Evolutionary conservation across 2,329 filamentous ascomycete genomes (phyloP), one percentile per base, ranked within the genome.

Genomic region (Botrytis aclada): DNA sequence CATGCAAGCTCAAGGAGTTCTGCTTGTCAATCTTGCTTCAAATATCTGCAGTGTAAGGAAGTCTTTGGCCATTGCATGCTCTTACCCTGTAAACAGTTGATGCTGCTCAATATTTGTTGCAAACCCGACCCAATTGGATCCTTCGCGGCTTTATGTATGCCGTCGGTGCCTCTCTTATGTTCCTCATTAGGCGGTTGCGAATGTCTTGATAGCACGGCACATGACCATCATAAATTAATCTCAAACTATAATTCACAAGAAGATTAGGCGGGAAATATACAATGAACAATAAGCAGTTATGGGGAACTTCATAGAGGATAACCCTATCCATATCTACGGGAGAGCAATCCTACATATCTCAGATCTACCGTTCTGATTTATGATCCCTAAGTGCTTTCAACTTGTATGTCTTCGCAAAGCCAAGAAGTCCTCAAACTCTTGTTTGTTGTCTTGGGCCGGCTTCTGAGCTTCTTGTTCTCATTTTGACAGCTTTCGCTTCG

Each of bases 1-100:
- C 60, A 65, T 65, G 69, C 61, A 71, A 41, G 25, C 65, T 56
- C 34, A 56, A 67, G 34, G 34, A 56, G 25, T n/a, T 29, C 34
- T 18, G 60, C 37, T 37, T 66, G 60, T 61, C 66, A 69, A 69
- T 69, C 66, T 61, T 65, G 60, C 69, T 58, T 66, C n/a, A 7
- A 71, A 8, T 25, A 25, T 29, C n/a, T 41, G 65, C 34, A 29
- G 65, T 56, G 25, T 32, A 64, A 45, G 45, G 45, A 56, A 71
- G 45, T 18, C 37, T n/a, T 34, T 43, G 25, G 32, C 16, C n/a
- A n/a, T 41, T 29, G 18, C 20, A 16, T 41, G 3, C 9, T 56
- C 1, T 39, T 56, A 56, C n/a, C 25, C 37, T 22, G 51, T 56
- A 41, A 22, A 56, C n/a, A 18, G 6, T 32, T n/a, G n/a, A 65